Evolutionary conservation across 2,329 filamentous ascomycete species (phyloP).

Genomic region (Ophiostoma sp.): DNA sequence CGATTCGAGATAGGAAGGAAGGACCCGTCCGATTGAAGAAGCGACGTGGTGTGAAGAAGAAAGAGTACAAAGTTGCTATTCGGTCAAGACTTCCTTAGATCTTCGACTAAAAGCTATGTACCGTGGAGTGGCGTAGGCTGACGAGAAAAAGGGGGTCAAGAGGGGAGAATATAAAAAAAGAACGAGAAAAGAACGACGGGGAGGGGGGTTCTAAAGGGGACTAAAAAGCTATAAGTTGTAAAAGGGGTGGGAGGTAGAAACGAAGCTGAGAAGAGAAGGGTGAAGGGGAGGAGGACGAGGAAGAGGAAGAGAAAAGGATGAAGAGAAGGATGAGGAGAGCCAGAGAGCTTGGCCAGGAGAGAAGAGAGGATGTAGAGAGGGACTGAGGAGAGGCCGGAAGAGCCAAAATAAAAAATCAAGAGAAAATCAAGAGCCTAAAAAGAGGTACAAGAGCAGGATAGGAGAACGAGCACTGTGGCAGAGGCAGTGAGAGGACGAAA

Average conservation of each 20-base stretch:
- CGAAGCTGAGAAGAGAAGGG: slow-evolving; percentile 11
- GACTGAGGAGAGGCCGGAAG: neutral
- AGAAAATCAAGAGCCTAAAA: neutral
- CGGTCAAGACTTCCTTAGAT: slow-evolving; percentile 11
- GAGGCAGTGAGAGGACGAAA: neutral
- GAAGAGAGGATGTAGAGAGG: neutral
- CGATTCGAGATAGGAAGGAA: neutral
- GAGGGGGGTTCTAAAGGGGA: slow-evolving; percentile 6
- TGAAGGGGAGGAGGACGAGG: slow-evolving; percentile 12
- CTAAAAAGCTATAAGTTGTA: slow-evolving; percentile 21
- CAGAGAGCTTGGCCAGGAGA: neutral
- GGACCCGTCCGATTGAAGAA: neutral
- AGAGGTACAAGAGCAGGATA: neutral
- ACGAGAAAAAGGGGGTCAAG: neutral
- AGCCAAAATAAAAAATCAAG: neutral
- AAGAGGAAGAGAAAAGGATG: slow-evolving; percentile 1
- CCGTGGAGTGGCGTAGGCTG: slow-evolving; percentile 10
- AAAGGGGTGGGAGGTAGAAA: slow-evolving; percentile 13
- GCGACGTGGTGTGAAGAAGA: slow-evolving; percentile 1
- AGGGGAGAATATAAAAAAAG: slow-evolving; percentile 17
- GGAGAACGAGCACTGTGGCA: slow-evolving; percentile 12
- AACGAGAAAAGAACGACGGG: slow-evolving; percentile 10
- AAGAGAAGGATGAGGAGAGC: neutral
- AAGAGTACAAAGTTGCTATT: slow-evolving; percentile 2
- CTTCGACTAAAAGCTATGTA: slow-evolving; percentile 15